phyloP scores from a whole-genome alignment of 495 filamentous ascomycete genomes.

The Penicillium odoratum region DNA sequence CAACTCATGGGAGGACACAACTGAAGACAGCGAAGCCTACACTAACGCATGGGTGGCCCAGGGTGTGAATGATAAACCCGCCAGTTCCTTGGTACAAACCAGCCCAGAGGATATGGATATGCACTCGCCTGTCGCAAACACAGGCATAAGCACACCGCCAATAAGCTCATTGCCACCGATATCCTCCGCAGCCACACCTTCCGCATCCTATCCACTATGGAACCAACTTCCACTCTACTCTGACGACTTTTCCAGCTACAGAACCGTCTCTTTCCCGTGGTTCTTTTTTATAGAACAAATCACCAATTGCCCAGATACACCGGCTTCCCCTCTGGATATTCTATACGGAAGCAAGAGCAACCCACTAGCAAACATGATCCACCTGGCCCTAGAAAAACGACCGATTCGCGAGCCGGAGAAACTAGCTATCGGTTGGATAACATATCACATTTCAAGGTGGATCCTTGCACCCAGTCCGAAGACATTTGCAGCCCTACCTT shows the following conservation, averaged over 20 bases:
- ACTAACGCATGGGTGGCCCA: not conserved
- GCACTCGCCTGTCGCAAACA: not conserved
- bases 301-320: constrained; percentile 19
- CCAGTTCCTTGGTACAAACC: too few species aligned
- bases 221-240: constrained; percentile 24
- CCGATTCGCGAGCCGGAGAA: constrained; percentile 31
- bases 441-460: constrained; percentile 28
- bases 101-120: not conserved
- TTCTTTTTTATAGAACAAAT: constrained; percentile 21
- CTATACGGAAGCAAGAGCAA: constrained; percentile 32
- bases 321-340: constrained; percentile 28
- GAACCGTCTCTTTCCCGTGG: constrained; percentile 16
- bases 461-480: constrained; percentile 22
- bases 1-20: constrained; percentile 22
- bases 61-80: not conserved
- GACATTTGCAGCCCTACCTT: constrained; percentile 18
- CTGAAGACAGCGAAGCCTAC: not conserved
- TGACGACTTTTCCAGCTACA: constrained; percentile 19
- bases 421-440: constrained; percentile 24
- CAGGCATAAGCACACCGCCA: too few species aligned
- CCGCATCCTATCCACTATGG: constrained; percentile 9
- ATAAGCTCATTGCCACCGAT: not conserved
- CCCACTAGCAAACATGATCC: constrained; percentile 27
- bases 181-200: not conserved
- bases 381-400: constrained; percentile 18